phyloP scores from a whole-genome alignment of 2,329 filamentous ascomycete species.

The Phialemoniopsis sp. region DNA sequence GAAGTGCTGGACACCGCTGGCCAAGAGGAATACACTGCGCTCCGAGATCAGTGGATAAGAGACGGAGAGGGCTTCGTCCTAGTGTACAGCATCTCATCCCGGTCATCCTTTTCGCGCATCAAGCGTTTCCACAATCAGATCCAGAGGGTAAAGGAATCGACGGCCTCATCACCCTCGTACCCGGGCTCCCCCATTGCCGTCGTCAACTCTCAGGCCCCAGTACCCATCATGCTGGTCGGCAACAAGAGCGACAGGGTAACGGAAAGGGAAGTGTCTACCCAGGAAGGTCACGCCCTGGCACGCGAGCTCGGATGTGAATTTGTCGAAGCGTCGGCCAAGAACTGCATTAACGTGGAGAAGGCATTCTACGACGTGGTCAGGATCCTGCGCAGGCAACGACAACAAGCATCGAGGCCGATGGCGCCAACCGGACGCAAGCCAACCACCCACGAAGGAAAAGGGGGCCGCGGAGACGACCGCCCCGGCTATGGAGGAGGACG shows the following conservation, averaged over 20 bases:
- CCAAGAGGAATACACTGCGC: constrained; percentile 96
- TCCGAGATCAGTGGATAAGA: constrained; percentile 97
- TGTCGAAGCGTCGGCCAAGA: constrained; percentile 94
- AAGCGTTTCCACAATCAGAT: constrained; percentile 96
- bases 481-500: constrained; percentile 13
- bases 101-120: constrained; percentile 92
- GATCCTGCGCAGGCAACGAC: constrained; percentile 64
- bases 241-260: constrained; percentile 98
- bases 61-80: constrained; percentile 97
- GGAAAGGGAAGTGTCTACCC: constrained; percentile 92
- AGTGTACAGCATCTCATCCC: constrained; percentile 97
- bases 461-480: constrained; percentile 7
- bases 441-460: constrained; percentile 8
- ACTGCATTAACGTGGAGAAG: constrained; percentile 97
- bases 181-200: constrained; percentile 68
- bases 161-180: constrained; percentile 70
- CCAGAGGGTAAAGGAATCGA: constrained; percentile 92
- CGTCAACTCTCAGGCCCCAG: constrained; percentile 58
- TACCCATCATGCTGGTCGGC: constrained; percentile 96
- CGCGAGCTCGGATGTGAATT: constrained; percentile 94
- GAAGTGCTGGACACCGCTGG: constrained; percentile 96
- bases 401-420: constrained; percentile 15
- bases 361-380: constrained; percentile 97
- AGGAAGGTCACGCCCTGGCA: constrained; percentile 89
- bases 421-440: constrained; percentile 9